Evolutionary conservation across 2,329 filamentous ascomycete genomes (phyloP).

Genomic region (Exophiala sideris): DNA sequence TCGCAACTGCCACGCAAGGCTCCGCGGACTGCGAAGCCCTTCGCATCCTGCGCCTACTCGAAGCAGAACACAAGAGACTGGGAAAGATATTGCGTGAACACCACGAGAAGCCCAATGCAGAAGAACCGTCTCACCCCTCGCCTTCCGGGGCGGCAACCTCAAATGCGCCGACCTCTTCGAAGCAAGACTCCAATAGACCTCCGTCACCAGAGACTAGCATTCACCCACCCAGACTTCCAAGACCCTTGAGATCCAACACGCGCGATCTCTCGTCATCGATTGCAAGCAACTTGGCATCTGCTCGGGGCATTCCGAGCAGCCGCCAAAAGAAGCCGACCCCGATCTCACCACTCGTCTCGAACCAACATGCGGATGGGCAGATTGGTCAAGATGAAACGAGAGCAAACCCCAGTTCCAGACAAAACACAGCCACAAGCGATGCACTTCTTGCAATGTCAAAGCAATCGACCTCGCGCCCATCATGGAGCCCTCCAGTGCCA

Average conservation of each 20-base stretch:
- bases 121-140: background rate
- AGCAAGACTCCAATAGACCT: constrained; percentile 26
- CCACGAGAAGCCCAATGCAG: constrained; percentile 47
- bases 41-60: constrained; percentile 77
- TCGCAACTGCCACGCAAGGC: constrained; percentile 72
- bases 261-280: constrained; percentile 78
- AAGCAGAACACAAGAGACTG: constrained; percentile 80
- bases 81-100: constrained; percentile 76
- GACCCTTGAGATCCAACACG: constrained; percentile 47
- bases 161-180: constrained; percentile 1
- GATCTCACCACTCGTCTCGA: constrained; percentile 68
- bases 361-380: constrained; percentile 68
- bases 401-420: constrained; percentile 7
- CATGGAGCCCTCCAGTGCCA: constrained; percentile 31
- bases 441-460: constrained; percentile 4
- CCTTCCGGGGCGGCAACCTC: background rate
- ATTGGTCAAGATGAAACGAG: constrained; percentile 48
- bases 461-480: constrained; percentile 14
- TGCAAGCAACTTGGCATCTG: constrained; percentile 81
- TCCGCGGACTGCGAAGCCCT: constrained; percentile 72
- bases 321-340: background rate
- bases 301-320: constrained; percentile 66
- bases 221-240: constrained; percentile 39
- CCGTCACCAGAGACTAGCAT: constrained; percentile 34
- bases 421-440: constrained; percentile 6